Percentiles rank a stretch among this genome's conserved stretches.
Conservation (phyloP, 2,329 filamentous ascomycete species). For the Fusarium circinatum region DNA sequence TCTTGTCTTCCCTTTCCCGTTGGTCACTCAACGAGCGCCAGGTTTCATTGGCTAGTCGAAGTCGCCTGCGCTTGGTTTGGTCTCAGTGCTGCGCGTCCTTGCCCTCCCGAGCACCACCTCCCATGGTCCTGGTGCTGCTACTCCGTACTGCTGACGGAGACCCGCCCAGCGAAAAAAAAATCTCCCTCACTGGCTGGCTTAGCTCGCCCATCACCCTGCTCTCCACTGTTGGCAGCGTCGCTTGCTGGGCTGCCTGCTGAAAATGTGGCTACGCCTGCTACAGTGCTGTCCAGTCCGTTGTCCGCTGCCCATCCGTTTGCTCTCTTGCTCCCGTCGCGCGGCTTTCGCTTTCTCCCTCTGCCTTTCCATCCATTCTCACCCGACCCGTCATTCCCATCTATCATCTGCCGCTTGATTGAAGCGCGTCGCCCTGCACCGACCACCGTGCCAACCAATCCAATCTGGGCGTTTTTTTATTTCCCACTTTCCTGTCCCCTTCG, state of each 20-base stretch:
- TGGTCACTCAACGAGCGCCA: conserved; percentile 11
- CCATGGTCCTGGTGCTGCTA: conserved; percentile 7
- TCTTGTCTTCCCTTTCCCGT: conserved; percentile 23
- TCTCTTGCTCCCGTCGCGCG: conserved; percentile 31
- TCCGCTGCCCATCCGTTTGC: conserved; percentile 7
- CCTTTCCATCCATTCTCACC: conserved; percentile 34
- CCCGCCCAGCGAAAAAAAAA: conserved; percentile 46
- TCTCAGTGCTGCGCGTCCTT: conserved; percentile 43
- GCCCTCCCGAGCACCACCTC: background rate
- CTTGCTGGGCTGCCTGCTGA: conserved; percentile 25
- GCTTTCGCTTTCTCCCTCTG: conserved; percentile 34
- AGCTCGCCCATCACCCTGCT: conserved; percentile 17
- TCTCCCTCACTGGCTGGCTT: conserved; percentile 44
- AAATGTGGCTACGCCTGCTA: conserved; percentile 27
- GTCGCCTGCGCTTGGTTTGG: conserved; percentile 32
- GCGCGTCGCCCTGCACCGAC: conserved; percentile 40
- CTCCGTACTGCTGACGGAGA: conserved; percentile 30
- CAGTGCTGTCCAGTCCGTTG: conserved; percentile 1
- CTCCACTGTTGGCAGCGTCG: conserved; percentile 33
- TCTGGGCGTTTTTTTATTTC: conserved; percentile 38
- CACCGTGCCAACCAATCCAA: conserved; percentile 40
- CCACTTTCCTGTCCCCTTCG: conserved; percentile 33
- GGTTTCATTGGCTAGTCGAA: conserved; percentile 24
- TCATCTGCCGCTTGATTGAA: conserved; percentile 37
- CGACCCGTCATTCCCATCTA: conserved; percentile 37